These are phyloP conservation scores for Cicer chorassanicum DNA, from an alignment of 306 rosid genomes.

Conservation along the genomic window DNA sequence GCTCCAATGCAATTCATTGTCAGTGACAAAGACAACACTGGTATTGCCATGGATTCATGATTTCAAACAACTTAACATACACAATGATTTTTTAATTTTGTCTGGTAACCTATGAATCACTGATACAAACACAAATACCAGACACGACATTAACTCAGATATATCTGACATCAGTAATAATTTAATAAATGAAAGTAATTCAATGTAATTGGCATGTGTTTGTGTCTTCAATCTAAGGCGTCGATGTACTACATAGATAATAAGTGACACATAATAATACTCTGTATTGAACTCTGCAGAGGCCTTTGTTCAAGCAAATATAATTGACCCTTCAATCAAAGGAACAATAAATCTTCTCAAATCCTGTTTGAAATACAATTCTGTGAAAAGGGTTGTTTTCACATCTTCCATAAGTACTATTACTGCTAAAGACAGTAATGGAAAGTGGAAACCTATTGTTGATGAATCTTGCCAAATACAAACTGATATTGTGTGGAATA, in stretches of 20 bases:
- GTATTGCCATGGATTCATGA: constrained; percentile 44
- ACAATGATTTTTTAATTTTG: background rate
- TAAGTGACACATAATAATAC: background rate
- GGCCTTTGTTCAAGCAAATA: constrained; percentile 57
- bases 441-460: constrained; percentile 59
- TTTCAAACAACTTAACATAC: background rate
- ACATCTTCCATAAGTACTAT: constrained; percentile 84
- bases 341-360: constrained; percentile 68
- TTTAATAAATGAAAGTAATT: no score
- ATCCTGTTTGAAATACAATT: constrained; percentile 70
- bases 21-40: constrained; percentile 54
- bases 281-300: constrained; percentile 51
- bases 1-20: constrained; percentile 72
- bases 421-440: constrained; percentile 64
- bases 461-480: constrained; percentile 74
- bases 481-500: constrained; percentile 57
- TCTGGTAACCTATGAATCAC: no score
- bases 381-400: constrained; percentile 77
- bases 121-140: no score
- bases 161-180: no score
- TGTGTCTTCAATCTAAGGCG: no score
- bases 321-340: constrained; percentile 63
- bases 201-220: no score
- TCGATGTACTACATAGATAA: background rate
- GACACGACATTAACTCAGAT: no score